A percentile compares a stretch with the other conserved stretches of the same genome.
These are phyloP conservation scores for Calcarisporium arbuscula DNA, from an alignment of 2,329 filamentous ascomycete species.

Conservation along the genomic window DNA sequence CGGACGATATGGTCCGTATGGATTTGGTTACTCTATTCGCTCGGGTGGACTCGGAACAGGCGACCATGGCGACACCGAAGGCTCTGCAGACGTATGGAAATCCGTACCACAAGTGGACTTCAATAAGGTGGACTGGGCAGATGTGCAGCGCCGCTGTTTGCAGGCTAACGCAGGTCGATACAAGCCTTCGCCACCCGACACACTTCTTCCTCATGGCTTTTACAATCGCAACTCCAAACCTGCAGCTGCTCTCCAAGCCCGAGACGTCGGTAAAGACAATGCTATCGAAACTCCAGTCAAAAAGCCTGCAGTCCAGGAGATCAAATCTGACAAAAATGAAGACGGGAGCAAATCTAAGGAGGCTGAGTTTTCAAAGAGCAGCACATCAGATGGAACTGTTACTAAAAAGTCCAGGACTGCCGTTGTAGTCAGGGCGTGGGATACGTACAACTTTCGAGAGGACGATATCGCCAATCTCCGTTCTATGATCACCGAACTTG, in stretches of 20 bases:
- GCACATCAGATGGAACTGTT: slow-evolving; percentile 5
- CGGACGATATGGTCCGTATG: slow-evolving; percentile 82
- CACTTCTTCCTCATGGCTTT: slow-evolving; percentile 41
- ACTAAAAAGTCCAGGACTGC: slow-evolving; percentile 48
- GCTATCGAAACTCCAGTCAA: not conserved
- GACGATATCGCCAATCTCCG: slow-evolving; percentile 79
- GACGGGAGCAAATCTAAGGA: too few species aligned
- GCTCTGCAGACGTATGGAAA: slow-evolving; percentile 73
- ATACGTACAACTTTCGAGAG: slow-evolving; percentile 69
- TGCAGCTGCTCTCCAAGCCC: not conserved
- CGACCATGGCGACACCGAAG: slow-evolving; percentile 75
- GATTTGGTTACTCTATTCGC: slow-evolving; percentile 74
- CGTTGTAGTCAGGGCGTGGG: slow-evolving; percentile 77
- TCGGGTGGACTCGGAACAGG: slow-evolving; percentile 80
- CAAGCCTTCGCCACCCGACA: slow-evolving; percentile 35
- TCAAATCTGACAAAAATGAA: slow-evolving; percentile 2
- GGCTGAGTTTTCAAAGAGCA: slow-evolving; percentile 4
- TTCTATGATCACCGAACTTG: slow-evolving; percentile 76
- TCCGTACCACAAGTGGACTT: slow-evolving; percentile 69
- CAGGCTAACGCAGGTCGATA: slow-evolving; percentile 66
- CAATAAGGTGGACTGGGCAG: slow-evolving; percentile 69
- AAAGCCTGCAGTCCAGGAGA: not conserved
- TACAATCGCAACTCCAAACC: slow-evolving; percentile 28
- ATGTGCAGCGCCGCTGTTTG: slow-evolving; percentile 68
- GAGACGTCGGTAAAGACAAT: slow-evolving; percentile 3